phyloP scores from a whole-genome alignment of 2,329 filamentous ascomycete species.

The Albifimbria verrucaria region DNA sequence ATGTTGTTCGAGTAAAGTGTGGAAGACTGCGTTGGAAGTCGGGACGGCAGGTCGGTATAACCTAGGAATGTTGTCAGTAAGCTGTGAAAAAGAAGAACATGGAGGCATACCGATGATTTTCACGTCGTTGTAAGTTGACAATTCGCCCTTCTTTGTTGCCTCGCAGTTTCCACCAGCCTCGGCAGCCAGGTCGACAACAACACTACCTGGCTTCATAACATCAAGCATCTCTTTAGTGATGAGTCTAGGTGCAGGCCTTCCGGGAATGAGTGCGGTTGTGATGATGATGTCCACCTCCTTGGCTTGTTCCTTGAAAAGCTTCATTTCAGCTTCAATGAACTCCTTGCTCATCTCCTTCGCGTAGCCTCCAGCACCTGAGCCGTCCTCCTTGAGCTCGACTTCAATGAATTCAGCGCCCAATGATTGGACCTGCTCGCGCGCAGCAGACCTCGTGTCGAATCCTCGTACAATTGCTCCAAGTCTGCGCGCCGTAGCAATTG shows the following conservation, averaged over 20 bases:
- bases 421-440: constrained; percentile 85
- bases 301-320: constrained; percentile 83
- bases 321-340: constrained; percentile 91
- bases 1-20: constrained; percentile 94
- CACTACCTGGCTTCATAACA: constrained; percentile 86
- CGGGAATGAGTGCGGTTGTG: constrained; percentile 88
- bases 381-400: constrained; percentile 80
- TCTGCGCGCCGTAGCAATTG: constrained; percentile 80
- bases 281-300: constrained; percentile 89
- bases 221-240: constrained; percentile 78
- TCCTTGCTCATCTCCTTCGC: constrained; percentile 94
- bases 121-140: constrained; percentile 70
- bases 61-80: constrained; percentile 35
- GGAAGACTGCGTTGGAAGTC: constrained; percentile 83
- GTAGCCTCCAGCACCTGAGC: constrained; percentile 80
- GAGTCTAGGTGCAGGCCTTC: constrained; percentile 75
- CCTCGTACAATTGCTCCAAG: constrained; percentile 87
- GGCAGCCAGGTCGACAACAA: constrained; percentile 83
- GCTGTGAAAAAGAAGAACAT: not conserved
- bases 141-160: constrained; percentile 69
- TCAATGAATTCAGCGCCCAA: constrained; percentile 88
- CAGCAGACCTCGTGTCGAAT: constrained; percentile 87
- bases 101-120: constrained; percentile 69
- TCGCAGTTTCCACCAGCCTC: constrained; percentile 89
- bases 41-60: constrained; percentile 84